Conservation (phyloP, 163 green algal species). For the Scenedesmus sp. region DNA sequence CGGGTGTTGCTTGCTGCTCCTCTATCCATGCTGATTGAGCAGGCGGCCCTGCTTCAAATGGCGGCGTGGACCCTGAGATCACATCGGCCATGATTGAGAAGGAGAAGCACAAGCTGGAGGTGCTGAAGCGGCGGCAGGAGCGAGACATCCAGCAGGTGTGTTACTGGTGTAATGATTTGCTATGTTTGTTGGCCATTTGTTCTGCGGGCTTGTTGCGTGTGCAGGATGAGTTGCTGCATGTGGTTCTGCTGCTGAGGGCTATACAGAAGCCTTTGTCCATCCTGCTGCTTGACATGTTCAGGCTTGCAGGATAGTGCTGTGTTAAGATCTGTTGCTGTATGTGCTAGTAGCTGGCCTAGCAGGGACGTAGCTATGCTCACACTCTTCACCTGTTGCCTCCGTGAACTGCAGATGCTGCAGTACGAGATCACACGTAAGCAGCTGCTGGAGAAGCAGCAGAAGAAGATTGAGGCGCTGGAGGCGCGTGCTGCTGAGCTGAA, state of each 20-base stretch:
- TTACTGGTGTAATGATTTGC: neutral
- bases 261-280: too few relatives aligned
- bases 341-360: too few relatives aligned
- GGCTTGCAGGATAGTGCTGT: too few relatives aligned
- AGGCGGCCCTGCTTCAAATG: neutral
- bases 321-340: too few relatives aligned
- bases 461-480: conserved; percentile 75
- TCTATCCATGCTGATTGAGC: neutral
- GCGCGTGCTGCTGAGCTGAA: conserved; percentile 70
- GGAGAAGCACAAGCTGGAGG: conserved; percentile 81
- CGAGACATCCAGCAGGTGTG: conserved; percentile 78
- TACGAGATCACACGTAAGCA: conserved; percentile 83
- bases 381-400: neutral
- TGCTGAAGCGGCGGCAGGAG: conserved; percentile 85
- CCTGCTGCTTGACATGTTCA: too few relatives aligned
- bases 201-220: neutral
- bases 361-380: neutral
- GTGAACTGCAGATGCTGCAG: conserved; percentile 66
- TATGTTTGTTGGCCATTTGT: neutral
- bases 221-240: neutral
- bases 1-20: neutral
- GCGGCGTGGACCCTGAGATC: conserved; percentile 16
- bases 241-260: neutral
- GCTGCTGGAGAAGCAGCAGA: conserved; percentile 82
- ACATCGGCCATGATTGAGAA: conserved; percentile 72